phyloP scores from a whole-genome alignment of 140 eudicot species.

The Ambrosia hybrid region DNA sequence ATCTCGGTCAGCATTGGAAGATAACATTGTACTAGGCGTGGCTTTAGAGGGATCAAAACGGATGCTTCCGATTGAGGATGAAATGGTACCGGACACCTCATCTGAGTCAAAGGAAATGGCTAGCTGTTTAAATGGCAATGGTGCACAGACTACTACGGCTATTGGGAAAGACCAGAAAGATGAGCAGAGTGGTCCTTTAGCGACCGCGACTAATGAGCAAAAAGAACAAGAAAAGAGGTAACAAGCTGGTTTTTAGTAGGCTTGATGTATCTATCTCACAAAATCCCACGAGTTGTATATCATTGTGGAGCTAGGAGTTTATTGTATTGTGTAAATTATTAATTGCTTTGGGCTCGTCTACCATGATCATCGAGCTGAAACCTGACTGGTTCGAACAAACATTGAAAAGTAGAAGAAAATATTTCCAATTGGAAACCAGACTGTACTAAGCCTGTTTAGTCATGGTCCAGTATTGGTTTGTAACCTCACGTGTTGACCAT shows the following conservation, averaged over 20 bases:
- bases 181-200: slow-evolving; percentile 32
- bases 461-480: not conserved
- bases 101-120: slow-evolving; percentile 58
- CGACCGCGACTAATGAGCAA: slow-evolving; percentile 34
- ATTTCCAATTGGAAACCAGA: not conserved
- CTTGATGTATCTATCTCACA: slow-evolving; percentile 30
- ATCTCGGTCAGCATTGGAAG: slow-evolving; percentile 54
- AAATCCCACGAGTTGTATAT: slow-evolving; percentile 24
- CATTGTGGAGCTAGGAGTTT: slow-evolving; percentile 31
- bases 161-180: slow-evolving; percentile 43
- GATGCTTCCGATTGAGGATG: slow-evolving; percentile 66
- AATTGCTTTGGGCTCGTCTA: not conserved
- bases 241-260: slow-evolving; percentile 49
- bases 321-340: slow-evolving; percentile 16
- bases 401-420: not conserved
- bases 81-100: slow-evolving; percentile 34
- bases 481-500: not conserved
- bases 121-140: slow-evolving; percentile 44
- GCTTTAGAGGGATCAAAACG: slow-evolving; percentile 79
- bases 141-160: slow-evolving; percentile 30
- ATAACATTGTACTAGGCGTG: slow-evolving; percentile 74
- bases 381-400: not conserved
- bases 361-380: slow-evolving; percentile 1
- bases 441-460: not conserved
- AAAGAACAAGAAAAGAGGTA: slow-evolving; percentile 45